Evolutionary conservation across 139 green algal species (phyloP).

Genomic region (Closterium sp.): DNA sequence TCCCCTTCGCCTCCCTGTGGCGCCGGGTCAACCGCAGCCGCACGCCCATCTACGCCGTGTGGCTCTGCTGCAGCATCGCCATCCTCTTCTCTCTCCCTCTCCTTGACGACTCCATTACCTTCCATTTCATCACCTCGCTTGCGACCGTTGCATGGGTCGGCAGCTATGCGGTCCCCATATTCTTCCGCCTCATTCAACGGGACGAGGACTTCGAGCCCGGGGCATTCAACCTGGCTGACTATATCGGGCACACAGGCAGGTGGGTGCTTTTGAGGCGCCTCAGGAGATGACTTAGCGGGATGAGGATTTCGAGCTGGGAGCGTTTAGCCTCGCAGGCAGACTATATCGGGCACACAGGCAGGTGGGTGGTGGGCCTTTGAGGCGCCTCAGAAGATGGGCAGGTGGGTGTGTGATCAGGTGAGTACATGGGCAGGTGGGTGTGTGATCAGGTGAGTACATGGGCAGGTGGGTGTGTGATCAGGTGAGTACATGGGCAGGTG

Average conservation of each 20-base stretch:
- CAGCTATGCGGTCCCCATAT: slow-evolving; percentile 8
- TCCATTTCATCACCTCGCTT: background rate
- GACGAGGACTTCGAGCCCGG: background rate
- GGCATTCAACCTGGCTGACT: background rate
- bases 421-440: no score
- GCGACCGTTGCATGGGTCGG: slow-evolving; percentile 10
- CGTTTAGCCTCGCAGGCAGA: background rate
- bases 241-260: background rate
- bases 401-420: no score
- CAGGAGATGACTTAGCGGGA: background rate
- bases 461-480: no score
- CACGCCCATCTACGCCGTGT: background rate
- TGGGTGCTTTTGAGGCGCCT: no score
- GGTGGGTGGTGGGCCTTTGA: no score
- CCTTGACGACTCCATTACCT: background rate
- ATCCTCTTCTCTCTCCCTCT: background rate
- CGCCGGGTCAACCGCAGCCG: no score
- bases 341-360: background rate
- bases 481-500: no score
- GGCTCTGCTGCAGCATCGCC: background rate
- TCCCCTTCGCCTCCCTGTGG: no score
- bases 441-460: no score
- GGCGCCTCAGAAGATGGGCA: no score
- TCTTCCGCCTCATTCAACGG: background rate
- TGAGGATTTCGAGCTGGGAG: background rate